Conservation (phyloP, 176 grass and related monocot genomes). For the Metroxylon sagu region DNA sequence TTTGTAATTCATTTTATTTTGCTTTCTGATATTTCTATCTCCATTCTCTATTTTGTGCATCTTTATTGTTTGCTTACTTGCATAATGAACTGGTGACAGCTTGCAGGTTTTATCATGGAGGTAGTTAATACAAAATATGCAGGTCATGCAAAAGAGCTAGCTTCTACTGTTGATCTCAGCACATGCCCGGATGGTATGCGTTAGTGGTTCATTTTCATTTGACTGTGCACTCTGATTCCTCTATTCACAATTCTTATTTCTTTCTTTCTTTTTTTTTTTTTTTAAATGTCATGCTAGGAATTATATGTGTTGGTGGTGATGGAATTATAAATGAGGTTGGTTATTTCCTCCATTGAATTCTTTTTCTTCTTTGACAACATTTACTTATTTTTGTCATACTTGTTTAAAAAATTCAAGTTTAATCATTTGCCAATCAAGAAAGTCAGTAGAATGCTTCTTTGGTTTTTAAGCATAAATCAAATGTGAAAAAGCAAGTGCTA, state of each 20-base stretch:
- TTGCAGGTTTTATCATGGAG: constrained; percentile 98
- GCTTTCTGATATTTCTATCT: too few relatives aligned
- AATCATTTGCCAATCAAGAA: too few relatives aligned
- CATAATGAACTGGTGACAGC: constrained; percentile 28
- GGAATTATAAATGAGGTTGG: constrained; percentile 98
- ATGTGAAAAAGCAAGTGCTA: too few relatives aligned
- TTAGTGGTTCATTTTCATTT: constrained; percentile 17
- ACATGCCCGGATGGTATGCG: constrained; percentile 75
- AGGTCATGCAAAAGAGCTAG: constrained; percentile 83
- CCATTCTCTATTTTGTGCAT: too few relatives aligned
- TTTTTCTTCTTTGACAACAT: neutral
- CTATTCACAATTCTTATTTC: constrained; percentile 9
- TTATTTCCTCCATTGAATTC: constrained; percentile 5
- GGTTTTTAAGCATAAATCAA: too few relatives aligned
- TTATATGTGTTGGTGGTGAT: constrained; percentile 93
- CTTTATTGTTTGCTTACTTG: too few relatives aligned
- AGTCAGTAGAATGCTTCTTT: too few relatives aligned
- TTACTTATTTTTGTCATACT: too few relatives aligned
- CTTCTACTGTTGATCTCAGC: constrained; percentile 70
- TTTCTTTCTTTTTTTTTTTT: constrained; percentile 5
- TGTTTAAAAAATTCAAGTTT: too few relatives aligned
- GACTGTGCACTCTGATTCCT: neutral
- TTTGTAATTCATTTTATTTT: too few relatives aligned
- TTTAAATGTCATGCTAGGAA: constrained; percentile 38
- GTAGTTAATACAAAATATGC: constrained; percentile 88